Conservation (phyloP, 1,139 yeast species). For the Chernovozyma aurita region DNA sequence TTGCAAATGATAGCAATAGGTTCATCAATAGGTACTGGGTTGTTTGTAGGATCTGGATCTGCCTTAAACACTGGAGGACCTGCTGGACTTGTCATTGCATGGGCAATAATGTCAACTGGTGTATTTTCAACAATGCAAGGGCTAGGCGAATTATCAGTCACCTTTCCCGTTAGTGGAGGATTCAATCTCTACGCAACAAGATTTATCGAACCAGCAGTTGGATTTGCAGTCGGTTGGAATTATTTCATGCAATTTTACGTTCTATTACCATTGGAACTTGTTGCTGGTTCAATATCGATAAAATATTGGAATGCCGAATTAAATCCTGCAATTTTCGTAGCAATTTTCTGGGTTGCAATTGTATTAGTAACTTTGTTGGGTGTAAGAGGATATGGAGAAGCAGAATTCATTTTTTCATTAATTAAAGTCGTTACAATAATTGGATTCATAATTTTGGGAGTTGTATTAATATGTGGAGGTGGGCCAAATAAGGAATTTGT, state of each 20-base stretch:
- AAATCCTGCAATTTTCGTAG: conserved; percentile 38
- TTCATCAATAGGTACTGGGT: conserved; percentile 68
- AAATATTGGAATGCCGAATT: conserved; percentile 35
- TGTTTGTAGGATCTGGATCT: conserved; percentile 28
- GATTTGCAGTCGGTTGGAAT: conserved; percentile 44
- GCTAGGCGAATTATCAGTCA: conserved; percentile 34
- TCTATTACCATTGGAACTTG: conserved; percentile 30
- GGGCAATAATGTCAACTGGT: conserved; percentile 23
- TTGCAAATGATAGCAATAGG: conserved; percentile 74
- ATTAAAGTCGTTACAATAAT: conserved; percentile 36
- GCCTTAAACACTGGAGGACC: conserved; percentile 59
- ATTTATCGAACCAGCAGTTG: conserved; percentile 37
- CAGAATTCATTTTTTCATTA: conserved; percentile 35
- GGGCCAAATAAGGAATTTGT: conserved; percentile 33
- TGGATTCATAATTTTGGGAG: conserved; percentile 38
- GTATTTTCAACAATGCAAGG: conserved; percentile 37
- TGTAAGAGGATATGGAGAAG: conserved; percentile 43
- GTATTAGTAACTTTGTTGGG: conserved; percentile 36
- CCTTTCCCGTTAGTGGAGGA: conserved; percentile 39
- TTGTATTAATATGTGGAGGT: conserved; percentile 41
- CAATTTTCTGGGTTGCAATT: conserved; percentile 33
- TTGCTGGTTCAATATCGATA: conserved; percentile 38
- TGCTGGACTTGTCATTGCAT: conserved; percentile 58
- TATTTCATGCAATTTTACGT: conserved; percentile 38
- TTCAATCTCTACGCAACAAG: conserved; percentile 37